Conservation (phyloP, 2,329 filamentous ascomycete species). For the Emericellopsis cladophorae region DNA sequence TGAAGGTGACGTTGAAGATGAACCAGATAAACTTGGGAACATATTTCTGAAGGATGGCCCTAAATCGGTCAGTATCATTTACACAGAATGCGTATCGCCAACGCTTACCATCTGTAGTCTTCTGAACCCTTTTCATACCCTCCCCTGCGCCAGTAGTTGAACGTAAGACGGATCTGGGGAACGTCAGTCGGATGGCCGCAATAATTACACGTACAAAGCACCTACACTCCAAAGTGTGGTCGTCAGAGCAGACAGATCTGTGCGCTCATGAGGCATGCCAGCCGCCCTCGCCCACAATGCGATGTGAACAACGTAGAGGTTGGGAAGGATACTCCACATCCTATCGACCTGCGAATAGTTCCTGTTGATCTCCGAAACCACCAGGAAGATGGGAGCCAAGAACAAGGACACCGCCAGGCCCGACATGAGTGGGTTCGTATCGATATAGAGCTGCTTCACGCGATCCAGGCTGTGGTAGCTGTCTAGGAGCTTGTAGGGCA, state of each 20-base stretch:
- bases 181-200: not conserved
- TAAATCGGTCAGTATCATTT: slow-evolving; percentile 12
- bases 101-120: slow-evolving; percentile 70
- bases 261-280: slow-evolving; percentile 53
- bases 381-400: slow-evolving; percentile 58
- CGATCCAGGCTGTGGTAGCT: slow-evolving; percentile 46
- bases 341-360: slow-evolving; percentile 98
- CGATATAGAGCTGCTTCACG: slow-evolving; percentile 60
- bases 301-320: slow-evolving; percentile 77
- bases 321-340: slow-evolving; percentile 80
- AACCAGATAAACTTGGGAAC: slow-evolving; percentile 59
- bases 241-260: slow-evolving; percentile 62
- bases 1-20: slow-evolving; percentile 81
- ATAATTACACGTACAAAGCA: slow-evolving; percentile 1
- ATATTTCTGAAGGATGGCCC: slow-evolving; percentile 57
- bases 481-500: slow-evolving; percentile 53
- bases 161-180: slow-evolving; percentile 64
- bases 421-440: slow-evolving; percentile 76
- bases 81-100: not conserved
- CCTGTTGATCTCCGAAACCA: slow-evolving; percentile 71
- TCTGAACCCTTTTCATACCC: slow-evolving; percentile 83
- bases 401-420: slow-evolving; percentile 60
- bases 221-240: slow-evolving; percentile 70
- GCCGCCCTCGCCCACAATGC: slow-evolving; percentile 68
- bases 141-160: slow-evolving; percentile 93